phyloP scores from a whole-genome alignment of 108 stramenopile species.

The Cyclotella choctawhatcheeana region DNA sequence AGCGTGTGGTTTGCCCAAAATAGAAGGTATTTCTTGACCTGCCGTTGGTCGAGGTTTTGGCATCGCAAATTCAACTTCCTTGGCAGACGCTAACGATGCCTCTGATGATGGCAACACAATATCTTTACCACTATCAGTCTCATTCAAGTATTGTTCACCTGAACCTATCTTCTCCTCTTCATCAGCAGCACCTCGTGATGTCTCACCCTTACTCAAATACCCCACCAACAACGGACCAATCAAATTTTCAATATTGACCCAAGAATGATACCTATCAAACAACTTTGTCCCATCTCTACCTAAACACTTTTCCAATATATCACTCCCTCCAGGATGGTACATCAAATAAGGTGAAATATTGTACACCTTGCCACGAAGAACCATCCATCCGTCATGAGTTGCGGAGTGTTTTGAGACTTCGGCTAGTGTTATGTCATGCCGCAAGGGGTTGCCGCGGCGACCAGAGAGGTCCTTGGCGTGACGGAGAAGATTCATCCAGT shows the following conservation, averaged over 20 bases:
- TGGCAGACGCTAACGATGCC: background rate
- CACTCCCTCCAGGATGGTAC: slow-evolving; percentile 95
- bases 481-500: slow-evolving; percentile 76
- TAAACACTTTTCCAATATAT: slow-evolving; percentile 69
- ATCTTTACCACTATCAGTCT: background rate
- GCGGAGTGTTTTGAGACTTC: slow-evolving; percentile 79
- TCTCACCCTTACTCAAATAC: slow-evolving; percentile 39
- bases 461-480: slow-evolving; percentile 72
- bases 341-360: slow-evolving; percentile 91
- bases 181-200: background rate
- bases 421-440: slow-evolving; percentile 56
- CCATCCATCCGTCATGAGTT: slow-evolving; percentile 89
- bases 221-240: slow-evolving; percentile 61
- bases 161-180: slow-evolving; percentile 2
- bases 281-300: slow-evolving; percentile 87
- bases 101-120: background rate
- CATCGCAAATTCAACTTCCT: slow-evolving; percentile 2
- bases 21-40: background rate
- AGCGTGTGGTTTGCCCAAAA: background rate
- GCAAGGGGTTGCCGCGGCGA: slow-evolving; percentile 64
- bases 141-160: background rate
- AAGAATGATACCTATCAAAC: slow-evolving; percentile 93
- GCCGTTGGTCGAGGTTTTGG: background rate
- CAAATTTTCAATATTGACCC: slow-evolving; percentile 83
- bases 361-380: slow-evolving; percentile 87